Evolutionary conservation across 805 yeast genomes (phyloP), one percentile per base, ranked within the genome.

Genomic region (Clavispora asparagi): DNA sequence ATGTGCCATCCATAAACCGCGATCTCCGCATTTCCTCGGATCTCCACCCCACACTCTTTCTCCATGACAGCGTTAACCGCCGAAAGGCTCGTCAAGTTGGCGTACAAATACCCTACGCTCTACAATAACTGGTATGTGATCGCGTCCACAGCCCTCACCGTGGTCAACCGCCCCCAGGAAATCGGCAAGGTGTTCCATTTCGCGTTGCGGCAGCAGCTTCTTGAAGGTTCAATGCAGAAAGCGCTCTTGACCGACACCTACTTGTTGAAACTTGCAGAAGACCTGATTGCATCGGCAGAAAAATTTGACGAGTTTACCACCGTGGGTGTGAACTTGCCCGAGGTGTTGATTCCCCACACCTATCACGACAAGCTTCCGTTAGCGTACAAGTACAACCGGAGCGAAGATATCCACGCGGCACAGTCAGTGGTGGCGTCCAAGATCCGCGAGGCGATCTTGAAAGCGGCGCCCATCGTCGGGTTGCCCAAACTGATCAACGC

Each of bases 401-500:
- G 63, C 13, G 63, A 64, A 31, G 74, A 71, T 40, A 68, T 70
- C 39, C 64, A 58, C 42, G 64, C 65, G 9, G 61, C 62, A 14
- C 76, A 71, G 49, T 48, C 52, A 10, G 49, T 50, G 13, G 28
- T 71, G 17, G 73, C 91, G 0, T 70, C 71, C 36, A 78, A 84
- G 53, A 69, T 85, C 44, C 71, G 95, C 49, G 97, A 91, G 57
- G 82, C 90, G 8, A 67, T 91, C 3, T 67, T 91, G 57, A 91
- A 90, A 59, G 74, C 88, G 4, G 76, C 85, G 0, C 95, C 96
- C 0, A 67, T 91, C 40, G 79, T 82, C 13, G 97, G 97, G 0
- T 71, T 90, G 12, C 97, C 97, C 1, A 83, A 83, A 54, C 79
- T 90, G 1, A 91, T 91, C 62, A 91, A 90, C 62, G 77, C 95